Base-by-base conservation (phyloP, 306 rosid species). In the Lathyrus tuberosus region DNA sequence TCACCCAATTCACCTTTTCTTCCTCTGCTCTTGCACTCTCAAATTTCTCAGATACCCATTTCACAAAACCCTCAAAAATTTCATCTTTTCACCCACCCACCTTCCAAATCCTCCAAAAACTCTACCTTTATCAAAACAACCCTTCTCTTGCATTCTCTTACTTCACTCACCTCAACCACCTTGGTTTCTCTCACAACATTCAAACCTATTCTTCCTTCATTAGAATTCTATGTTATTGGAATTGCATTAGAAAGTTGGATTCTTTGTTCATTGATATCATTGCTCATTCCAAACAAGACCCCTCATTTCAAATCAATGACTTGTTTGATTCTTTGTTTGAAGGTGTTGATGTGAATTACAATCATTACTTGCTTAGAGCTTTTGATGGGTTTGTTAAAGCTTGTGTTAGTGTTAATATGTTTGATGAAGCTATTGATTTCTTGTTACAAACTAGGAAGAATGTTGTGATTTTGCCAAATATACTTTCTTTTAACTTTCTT, bases 351-450 rank as follows among this genome's bases (percentile, higher is more conserved):
- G 65, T 72, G 31, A 77, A 58, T 28, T 18, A 6, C 6, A 8
- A 56, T 6, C 70, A 18, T 18, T 52, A 52, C 5, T 57, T 85
- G 57, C 46, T 67, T 42, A 77, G 76, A 76, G 96, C 86, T 1
- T 84, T 79, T 71, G 71, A 85, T 74, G 83, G 76, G 13, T 78
- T 88, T 58, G 84, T 93, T 46, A 93, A 93, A 69, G 70, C 90
- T 58, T 88, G 82, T 70, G 90, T 70, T 22, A 77, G 81, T 70
- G 51, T 84, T 62, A 67, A 61, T 69, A 80, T 86, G 91, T 93
- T 90, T 67, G 96, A 88, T 70, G 84, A 81, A 38, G 98, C 91
- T 11, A 69, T 78, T 58, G 86, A 86, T 78, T 78, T 90, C 73
- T 71, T 93, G 46, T 88, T 86, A 26, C 80, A 16, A 11, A 65